phyloP scores from a whole-genome alignment of 257 asterid genomes.

The Ocimum tenuiflorum region DNA sequence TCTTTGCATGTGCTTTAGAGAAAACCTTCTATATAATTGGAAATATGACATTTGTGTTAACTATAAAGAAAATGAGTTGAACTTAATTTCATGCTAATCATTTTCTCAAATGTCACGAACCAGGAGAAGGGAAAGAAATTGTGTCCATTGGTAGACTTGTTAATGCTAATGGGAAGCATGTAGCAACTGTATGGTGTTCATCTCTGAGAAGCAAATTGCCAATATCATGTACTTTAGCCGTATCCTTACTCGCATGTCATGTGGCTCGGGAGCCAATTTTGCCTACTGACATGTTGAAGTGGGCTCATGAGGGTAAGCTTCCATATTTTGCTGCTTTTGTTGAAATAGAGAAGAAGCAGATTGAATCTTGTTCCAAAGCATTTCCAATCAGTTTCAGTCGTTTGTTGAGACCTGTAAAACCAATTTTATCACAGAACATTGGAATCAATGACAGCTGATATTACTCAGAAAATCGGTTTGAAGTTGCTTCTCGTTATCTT shows the following conservation, averaged over 20 bases:
- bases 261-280: no score
- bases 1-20: no score
- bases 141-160: constrained; percentile 40
- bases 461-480: constrained; percentile 52
- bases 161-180: constrained; percentile 50
- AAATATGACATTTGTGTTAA: no score
- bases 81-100: not conserved
- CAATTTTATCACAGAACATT: constrained; percentile 39
- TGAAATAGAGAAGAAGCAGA: constrained; percentile 19
- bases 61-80: not conserved
- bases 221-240: constrained; percentile 11
- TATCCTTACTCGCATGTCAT: no score
- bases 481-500: constrained; percentile 60
- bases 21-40: no score
- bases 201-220: constrained; percentile 48
- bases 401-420: no score
- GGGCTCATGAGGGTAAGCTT: constrained; percentile 73
- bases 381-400: no score
- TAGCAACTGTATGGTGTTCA: constrained; percentile 54
- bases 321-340: constrained; percentile 67
- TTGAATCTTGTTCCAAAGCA: no score
- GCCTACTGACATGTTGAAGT: constrained; percentile 64
- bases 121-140: constrained; percentile 43
- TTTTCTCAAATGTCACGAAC: constrained; percentile 8
- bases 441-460: constrained; percentile 59